Evolutionary conservation across 768 basidiomycete genomes (phyloP), one percentile per base, ranked within the genome.

Genomic region (Lactarius hengduanensis): DNA sequence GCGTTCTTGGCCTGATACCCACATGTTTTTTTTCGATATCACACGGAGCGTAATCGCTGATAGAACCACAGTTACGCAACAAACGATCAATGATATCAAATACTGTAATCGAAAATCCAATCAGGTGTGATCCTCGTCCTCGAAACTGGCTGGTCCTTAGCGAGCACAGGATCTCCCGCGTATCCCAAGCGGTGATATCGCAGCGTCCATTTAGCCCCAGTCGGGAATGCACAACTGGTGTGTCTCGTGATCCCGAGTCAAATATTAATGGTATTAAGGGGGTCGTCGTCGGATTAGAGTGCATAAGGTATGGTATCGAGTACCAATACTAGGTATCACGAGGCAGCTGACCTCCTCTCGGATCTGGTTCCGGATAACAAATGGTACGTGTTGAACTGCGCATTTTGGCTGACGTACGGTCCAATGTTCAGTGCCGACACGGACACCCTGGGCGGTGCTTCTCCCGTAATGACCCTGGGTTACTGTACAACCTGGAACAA

Each of bases 341-440:
- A 15, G 22, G 38, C 41, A 26, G 20, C 18, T 57, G 32, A 57
- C 36, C 38, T 32, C 41, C 28, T 41, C 53, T 32, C 18, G n/a
- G 36, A 16, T 38, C 36, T 43, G 58, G 3, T 40, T 43, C 28
- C 38, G 40, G 50, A 55, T 59, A 18, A 40, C 58, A 43, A n/a
- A 22, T 53, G 22, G 40, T 40, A 59, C 28, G 30, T 53, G 26
- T 4, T 15, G 50, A 53, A 50, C 57, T 40, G 57, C 45, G 45
- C 57, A 53, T n/a, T 36, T 40, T 53, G 16, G n/a, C 57, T 58
- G 57, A 58, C 63, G 63, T 59, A 32, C 22, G 22, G 22, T 50
- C 47, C 32, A 34, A n/a, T 26, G 4, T 36, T 45, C n/a, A n/a
- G 36, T 58, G 20, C 57, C 10, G 47, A 50, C n/a, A 22, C 45